Base-by-base conservation (phyloP, 306 rosid genomes). In the Adenanthera pavonina region DNA sequence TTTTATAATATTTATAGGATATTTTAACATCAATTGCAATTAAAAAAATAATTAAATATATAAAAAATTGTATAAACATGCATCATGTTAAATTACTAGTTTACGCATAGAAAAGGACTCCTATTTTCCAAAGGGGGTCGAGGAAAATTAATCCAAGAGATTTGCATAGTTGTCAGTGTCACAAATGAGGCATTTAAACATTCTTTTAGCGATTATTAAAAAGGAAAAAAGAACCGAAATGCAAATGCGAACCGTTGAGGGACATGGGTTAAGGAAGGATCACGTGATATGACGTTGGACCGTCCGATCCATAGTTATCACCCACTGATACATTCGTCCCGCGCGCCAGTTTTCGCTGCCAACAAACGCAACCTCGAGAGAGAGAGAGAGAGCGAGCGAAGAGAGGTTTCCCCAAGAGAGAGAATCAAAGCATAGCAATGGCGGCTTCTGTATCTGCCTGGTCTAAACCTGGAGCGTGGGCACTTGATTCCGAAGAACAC, bases 391-490 rank as follows among this genome's bases (percentile, higher is more conserved):
- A 33, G 36, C 78, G 15, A 52, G 30, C 30, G 30, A 25, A 25
- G 30, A 25, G 1, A 66, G 12, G 70, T 7, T 65, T 35, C 47
- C 6, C 25, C 0, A 51, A 68, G 36, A 11, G 16, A 68, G 62
- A 59, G 13, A 71, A 30, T 68, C 17, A 3, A 74, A 66, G 70
- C 43, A 88, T 38, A 83, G 69, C 61, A 93, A 68, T 95, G 99
- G 97, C 99, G 91, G 95, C 99, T 76, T 89, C 97, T 7, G 85
- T 86, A 60, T 90, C 97, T 88, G 91, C 94, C 3, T 95, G 99
- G 99, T 84, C 92, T n/a, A 95, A 93, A 70, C 98, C 99, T 9
- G 94, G 97, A 30, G 97, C 98, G 0, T 95, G 99, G 99, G 99
- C 99, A 5, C 85, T 93, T 4, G 99, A 91, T 16, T 57, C 96